Evolutionary conservation across 805 yeast species (phyloP), one percentile per base, ranked within the genome.

Genomic region (Candida taoyuanica): DNA sequence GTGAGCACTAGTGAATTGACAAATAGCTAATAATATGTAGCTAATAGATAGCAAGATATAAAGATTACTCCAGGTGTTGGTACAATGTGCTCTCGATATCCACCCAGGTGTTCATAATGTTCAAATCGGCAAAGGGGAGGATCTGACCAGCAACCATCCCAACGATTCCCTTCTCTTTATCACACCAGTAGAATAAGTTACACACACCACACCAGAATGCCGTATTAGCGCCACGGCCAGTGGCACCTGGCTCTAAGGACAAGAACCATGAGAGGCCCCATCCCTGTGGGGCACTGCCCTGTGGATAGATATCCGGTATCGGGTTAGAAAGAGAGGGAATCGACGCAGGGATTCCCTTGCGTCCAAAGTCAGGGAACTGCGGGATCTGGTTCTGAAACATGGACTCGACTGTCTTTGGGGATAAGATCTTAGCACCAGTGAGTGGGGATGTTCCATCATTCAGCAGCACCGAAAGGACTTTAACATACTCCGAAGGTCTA

Each of bases 161-260:
- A 3, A 64, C 72, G 34, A 66, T 47, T 13, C 59, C 64, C 32
- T 59, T 64, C 31, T 61, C 54, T 18, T 53, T 40, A 48, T 69
- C 74, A 25, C 68, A 44, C 72, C 72, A 69, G 47, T 55, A 69
- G 48, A 43, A 67, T 19, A 63, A 43, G 39, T 65, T 68, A 11
- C 65, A 58, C 23, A 67, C 33, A 2, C 74, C 74, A 18, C 61
- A 56, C 74, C 74, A 69, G 42, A 52, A 57, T 7, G 61, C 54
- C 1, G 69, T 51, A 4, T 63, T 61, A 3, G 47, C 48, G 17
- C 65, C 60, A 30, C 71, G 49, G 0, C 72, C 72, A 4, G 66
- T 64, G 2, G 55, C 53, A 15, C 61, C 49, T 15, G 48, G 43
- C 6, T 37, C 39, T n/a, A 48, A 40, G 8, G 56, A 54, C n/a